Evolutionary conservation across 2,329 filamentous ascomycete genomes (phyloP), one percentile per base, ranked within the genome.

Genomic region (Penicillium sp.): DNA sequence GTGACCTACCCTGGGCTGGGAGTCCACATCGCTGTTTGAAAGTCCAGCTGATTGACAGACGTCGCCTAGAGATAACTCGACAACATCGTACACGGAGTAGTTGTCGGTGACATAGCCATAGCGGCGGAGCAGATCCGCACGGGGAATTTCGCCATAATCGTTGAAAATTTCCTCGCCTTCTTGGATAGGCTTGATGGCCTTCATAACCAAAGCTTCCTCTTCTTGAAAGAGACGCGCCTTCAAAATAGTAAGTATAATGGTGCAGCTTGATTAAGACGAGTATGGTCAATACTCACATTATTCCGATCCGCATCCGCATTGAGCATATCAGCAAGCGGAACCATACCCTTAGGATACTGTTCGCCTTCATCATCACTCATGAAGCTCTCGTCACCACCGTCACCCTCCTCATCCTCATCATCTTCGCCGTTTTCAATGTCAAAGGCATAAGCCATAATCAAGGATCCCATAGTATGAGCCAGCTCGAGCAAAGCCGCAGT

Each of bases 371-470:
- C 88, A 42, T 84, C 85, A 23, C 86, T 85, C 58, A 79, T 65
- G 48, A 79, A 76, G 4, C 77, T 76, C 35, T 77, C 76, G 6
- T 82, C 69, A 29, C 65, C 77, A 7, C 75, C 75, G 3, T 82
- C 81, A 1, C 73, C 74, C 4, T 82, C 74, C 4, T 82, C 81
- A 2, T 85, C 82, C 2, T 85, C 83, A 0, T 84, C 79, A 4
- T 85, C 79, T 22, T 85, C 81, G 0, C 72, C 67, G 33, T 79
- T 79, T 60, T 86, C 84, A 6, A 96, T 82, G 63, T 96, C 92
- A 69, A 96, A 96, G 0, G 91, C 91, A 69, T 96, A 96, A 0
- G 91, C 88, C 91, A 96, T 95, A 62, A 96, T 93, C 15, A 89
- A 85, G 57, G 88, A 92, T 1, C 89, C 92, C 87, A 96, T 92